Base-by-base conservation (phyloP, 2,329 filamentous ascomycete genomes). In the Allantophomopsis cytisporea region DNA sequence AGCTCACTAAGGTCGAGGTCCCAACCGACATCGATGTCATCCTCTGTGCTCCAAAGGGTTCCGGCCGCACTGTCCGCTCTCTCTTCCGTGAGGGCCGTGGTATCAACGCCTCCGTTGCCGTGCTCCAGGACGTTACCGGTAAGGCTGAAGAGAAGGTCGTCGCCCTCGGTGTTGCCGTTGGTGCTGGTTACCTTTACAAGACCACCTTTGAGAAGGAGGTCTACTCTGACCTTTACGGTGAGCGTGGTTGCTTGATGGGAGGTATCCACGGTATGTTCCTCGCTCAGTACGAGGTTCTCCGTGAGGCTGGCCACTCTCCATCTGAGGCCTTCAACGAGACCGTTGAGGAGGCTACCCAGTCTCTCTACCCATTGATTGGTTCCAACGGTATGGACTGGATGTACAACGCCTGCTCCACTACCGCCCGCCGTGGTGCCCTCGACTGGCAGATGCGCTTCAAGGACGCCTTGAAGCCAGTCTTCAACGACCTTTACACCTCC, bases 181-280 rank as follows among this genome's bases (percentile, higher is more conserved):
- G 89, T 64, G 87, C 82, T 58, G 91, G 91, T 60, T 98, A 98
- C 78, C 84, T 98, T 55, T 98, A 98, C 80, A 84, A 96, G 83
- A 98, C 91, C 61, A 98, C 91, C 63, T 98, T 98, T 61, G 83
- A 98, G 79, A 98, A 98, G 83, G 91, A 98, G 74, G 91, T 98
- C 62, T 94, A 94, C 83, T 95, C 87, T 47, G 91, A 96, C 69
- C 81, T 98, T 53, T 98, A 98, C 75, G 91, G 91, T 67, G 91
- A 98, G 83, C 88, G 91, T 71, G 91, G 91, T 63, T 98, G 91
- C 80, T 74, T 98, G 59, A 98, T 98, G 91, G 91, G 91, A 56
- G 91, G 91, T 67, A 98, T 98, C 69, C 91, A 98, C 78, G 91
- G 91, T 63, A 98, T 98, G 91, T 98, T 98, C 84, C 86, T 98